Conservation (phyloP, 2,329 filamentous ascomycete genomes). For the Penicillium oxalicum region DNA sequence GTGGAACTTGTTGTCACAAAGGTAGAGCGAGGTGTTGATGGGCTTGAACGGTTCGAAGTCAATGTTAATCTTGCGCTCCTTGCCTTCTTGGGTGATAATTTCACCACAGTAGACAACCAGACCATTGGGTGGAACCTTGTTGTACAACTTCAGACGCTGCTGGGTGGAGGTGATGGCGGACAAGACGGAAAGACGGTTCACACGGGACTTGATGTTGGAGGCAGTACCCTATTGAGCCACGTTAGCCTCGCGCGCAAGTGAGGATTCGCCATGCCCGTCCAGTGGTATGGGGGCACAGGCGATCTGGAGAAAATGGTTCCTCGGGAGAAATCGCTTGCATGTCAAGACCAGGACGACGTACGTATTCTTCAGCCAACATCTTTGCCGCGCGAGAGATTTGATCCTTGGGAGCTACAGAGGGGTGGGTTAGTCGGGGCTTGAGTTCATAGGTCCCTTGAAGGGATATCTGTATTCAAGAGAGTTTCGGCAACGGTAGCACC, state of each 20-base stretch:
- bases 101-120: conserved; percentile 99
- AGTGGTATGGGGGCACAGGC: neutral
- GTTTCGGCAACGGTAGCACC: conserved; percentile 32
- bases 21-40: conserved; percentile 98
- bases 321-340: no score
- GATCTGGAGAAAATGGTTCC: neutral
- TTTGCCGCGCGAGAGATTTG: conserved; percentile 93
- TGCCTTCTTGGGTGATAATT: conserved; percentile 98
- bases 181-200: conserved; percentile 95
- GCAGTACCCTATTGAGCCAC: conserved; percentile 67
- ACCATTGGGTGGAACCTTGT: conserved; percentile 96
- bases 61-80: conserved; percentile 99
- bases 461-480: no score
- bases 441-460: no score
- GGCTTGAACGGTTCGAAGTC: conserved; percentile 99
- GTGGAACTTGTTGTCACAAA: conserved; percentile 99
- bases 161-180: conserved; percentile 98
- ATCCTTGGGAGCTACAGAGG: conserved; percentile 76
- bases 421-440: conserved; percentile 10
- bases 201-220: conserved; percentile 98
- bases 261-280: no score
- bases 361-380: conserved; percentile 99
- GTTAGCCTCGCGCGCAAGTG: conserved; percentile 5
- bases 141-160: conserved; percentile 97
- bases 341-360: conserved; percentile 43